phyloP scores from a whole-genome alignment of 1,139 yeast genomes.

The Waltiozyma sp. region DNA sequence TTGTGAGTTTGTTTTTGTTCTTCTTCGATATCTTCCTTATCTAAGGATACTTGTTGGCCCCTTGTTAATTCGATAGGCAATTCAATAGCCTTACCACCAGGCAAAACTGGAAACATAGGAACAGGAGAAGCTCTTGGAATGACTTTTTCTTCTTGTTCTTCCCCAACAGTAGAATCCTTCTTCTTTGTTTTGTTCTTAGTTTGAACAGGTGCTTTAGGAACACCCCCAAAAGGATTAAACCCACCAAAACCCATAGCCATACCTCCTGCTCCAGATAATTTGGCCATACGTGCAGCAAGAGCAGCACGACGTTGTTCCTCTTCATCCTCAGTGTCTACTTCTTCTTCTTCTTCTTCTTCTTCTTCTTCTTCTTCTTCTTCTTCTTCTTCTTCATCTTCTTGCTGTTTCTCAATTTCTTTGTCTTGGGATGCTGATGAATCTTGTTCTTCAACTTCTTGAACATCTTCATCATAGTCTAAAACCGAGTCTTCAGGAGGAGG shows the following conservation, averaged over 20 bases:
- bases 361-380: conserved; percentile 21
- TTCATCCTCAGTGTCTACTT: conserved; percentile 46
- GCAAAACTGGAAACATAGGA: conserved; percentile 43
- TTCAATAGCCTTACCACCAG: conserved; percentile 21
- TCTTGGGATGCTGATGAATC: not conserved
- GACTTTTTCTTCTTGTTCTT: conserved; percentile 7
- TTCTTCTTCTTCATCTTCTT: conserved; percentile 7
- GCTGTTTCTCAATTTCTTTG: conserved; percentile 4
- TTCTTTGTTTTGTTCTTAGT: conserved; percentile 20
- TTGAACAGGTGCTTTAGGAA: conserved; percentile 21
- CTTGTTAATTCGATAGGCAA: conserved; percentile 18
- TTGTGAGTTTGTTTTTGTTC: not conserved
- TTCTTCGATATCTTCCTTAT: conserved; percentile 1
- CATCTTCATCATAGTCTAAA: conserved; percentile 11
- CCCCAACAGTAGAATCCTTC: conserved; percentile 18
- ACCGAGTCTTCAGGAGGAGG: too few relatives aligned
- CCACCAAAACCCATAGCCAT: conserved; percentile 64
- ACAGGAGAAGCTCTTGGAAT: conserved; percentile 25
- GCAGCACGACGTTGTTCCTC: conserved; percentile 76
- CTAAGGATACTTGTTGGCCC: conserved; percentile 2
- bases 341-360: conserved; percentile 30
- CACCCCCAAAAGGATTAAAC: conserved; percentile 42
- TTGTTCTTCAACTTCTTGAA: not conserved
- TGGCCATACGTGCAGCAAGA: conserved; percentile 91
- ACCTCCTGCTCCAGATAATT: conserved; percentile 84